Evolutionary conservation across 805 yeast species (phyloP), one percentile per base, ranked within the genome.

Genomic region (Zygosaccharomyces siamensis): DNA sequence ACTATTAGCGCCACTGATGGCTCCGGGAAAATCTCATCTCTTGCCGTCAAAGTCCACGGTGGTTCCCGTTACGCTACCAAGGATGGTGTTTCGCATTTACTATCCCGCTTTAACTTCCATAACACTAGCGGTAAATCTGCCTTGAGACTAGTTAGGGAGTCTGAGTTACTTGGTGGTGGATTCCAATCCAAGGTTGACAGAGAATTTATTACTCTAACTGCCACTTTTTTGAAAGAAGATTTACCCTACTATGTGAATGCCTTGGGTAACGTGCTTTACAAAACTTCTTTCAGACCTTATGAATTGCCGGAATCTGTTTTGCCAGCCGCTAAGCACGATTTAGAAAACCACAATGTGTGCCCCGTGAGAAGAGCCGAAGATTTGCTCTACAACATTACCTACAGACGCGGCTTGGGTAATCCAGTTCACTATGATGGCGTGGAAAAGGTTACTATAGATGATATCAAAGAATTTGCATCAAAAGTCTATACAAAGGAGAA

Each of bases 231-330:
- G 71, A 83, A 83, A 67, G 87, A 86, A 72, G 86, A 84, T 68
- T 80, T 93, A 64, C 98, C 98, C 52, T 93, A 83, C 78, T 93
- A 80, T 70, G 95, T 92, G 55, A 85, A 85, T 62, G 86, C 88
- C 27, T 72, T 93, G 49, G 92, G 87, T 63, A 83, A 83, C 61
- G 86, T 85, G 48, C 66, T 86, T 49, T 70, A 83, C 64, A 77
- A 78, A 68, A 80, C 95, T 41, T 71, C 83, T 33, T 90, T 76
- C 81, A 85, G 84, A 72, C 82, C 84, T 46, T 89, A 88, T 73
- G 97, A 93, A 76, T 76, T 85, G 53, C 70, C 71, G 47, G 99
- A 93, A 78, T 74, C 80, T 55, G 96, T 87, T 30, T 70, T 81
- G 52, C 98, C 97, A 55, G 81, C 81, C 47, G 89, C 90, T 48